These are phyloP conservation scores for Calonectria naviculata DNA, from an alignment of 2,329 filamentous ascomycete genomes.

Conservation along the genomic window DNA sequence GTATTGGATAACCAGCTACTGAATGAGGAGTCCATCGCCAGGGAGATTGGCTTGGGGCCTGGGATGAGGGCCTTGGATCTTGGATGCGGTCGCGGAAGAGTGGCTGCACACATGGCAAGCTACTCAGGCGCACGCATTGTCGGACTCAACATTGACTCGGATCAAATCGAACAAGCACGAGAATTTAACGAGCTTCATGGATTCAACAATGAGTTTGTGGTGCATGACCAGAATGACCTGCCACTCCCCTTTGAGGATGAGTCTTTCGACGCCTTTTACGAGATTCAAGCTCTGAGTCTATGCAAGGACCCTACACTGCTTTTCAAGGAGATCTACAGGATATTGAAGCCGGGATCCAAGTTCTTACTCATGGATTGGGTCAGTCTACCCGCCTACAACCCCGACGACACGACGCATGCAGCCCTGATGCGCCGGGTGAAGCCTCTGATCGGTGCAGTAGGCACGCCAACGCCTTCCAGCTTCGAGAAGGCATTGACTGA, in stretches of 20 bases:
- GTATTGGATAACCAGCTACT: constrained; percentile 20
- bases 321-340: constrained; percentile 13
- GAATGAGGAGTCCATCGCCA: constrained; percentile 10
- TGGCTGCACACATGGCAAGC: constrained; percentile 20
- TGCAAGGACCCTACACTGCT: constrained; percentile 17
- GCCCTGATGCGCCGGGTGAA: constrained; percentile 19
- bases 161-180: constrained; percentile 11
- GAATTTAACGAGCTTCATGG: constrained; percentile 6
- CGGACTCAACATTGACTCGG: constrained; percentile 19
- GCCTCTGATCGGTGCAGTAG: constrained; percentile 17
- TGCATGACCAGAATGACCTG: constrained; percentile 21
- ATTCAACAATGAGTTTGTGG: constrained; percentile 14
- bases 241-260: constrained; percentile 7
- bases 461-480: constrained; percentile 14
- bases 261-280: constrained; percentile 17
- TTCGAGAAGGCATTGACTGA: constrained; percentile 16
- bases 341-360: constrained; percentile 14
- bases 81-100: constrained; percentile 19
- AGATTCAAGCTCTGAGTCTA: constrained; percentile 21
- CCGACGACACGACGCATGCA: background rate
- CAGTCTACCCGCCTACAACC: constrained; percentile 16
- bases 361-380: constrained; percentile 22
- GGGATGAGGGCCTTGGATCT: constrained; percentile 15
- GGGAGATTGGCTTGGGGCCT: constrained; percentile 8
- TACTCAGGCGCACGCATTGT: constrained; percentile 8